Percentiles rank a stretch among this genome's conserved stretches.
These are phyloP conservation scores for Entomortierella lignicola DNA, from an alignment of 192 early-diverging fungal species.

Conservation along the genomic window DNA sequence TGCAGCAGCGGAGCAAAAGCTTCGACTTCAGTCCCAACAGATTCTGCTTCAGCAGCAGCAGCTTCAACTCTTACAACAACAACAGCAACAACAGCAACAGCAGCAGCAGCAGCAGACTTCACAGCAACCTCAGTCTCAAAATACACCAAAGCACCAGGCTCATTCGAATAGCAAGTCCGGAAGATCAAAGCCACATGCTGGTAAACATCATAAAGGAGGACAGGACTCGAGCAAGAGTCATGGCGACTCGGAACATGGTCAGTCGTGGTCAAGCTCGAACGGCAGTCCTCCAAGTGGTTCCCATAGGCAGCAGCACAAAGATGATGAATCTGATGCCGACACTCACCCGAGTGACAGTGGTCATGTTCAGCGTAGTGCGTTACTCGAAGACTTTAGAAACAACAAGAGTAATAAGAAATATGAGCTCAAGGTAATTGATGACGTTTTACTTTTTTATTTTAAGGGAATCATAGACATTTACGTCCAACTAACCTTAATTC, in stretches of 20 bases:
- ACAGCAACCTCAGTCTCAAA: slow-evolving; percentile 58
- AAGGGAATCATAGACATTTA: too few relatives aligned
- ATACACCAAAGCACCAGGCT: slow-evolving; percentile 34
- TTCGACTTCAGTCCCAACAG: slow-evolving; percentile 64
- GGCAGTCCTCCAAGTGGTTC: slow-evolving; percentile 31
- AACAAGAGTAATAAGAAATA: slow-evolving; percentile 96
- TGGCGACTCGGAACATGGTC: slow-evolving; percentile 21
- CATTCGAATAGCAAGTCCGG: slow-evolving; percentile 36
- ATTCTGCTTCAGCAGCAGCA: slow-evolving; percentile 63
- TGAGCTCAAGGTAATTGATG: slow-evolving; percentile 79
- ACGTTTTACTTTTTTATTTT: too few relatives aligned
- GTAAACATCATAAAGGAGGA: slow-evolving; percentile 23
- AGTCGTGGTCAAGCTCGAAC: slow-evolving; percentile 36
- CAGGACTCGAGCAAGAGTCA: slow-evolving; percentile 18
- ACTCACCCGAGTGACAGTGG: slow-evolving; percentile 55
- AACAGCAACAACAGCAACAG: slow-evolving; percentile 61
- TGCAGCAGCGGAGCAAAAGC: slow-evolving; percentile 59
- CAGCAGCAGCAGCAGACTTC: slow-evolving; percentile 58
- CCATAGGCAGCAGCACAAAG: slow-evolving; percentile 22
- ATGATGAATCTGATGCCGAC: slow-evolving; percentile 29
- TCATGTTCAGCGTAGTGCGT: slow-evolving; percentile 79
- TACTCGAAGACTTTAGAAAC: slow-evolving; percentile 97
- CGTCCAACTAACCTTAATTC: too few relatives aligned
- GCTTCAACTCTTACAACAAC: slow-evolving; percentile 45
- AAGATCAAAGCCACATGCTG: slow-evolving; percentile 38